Conservation (phyloP, 768 basidiomycete genomes). For the Suillus brevipes region DNA sequence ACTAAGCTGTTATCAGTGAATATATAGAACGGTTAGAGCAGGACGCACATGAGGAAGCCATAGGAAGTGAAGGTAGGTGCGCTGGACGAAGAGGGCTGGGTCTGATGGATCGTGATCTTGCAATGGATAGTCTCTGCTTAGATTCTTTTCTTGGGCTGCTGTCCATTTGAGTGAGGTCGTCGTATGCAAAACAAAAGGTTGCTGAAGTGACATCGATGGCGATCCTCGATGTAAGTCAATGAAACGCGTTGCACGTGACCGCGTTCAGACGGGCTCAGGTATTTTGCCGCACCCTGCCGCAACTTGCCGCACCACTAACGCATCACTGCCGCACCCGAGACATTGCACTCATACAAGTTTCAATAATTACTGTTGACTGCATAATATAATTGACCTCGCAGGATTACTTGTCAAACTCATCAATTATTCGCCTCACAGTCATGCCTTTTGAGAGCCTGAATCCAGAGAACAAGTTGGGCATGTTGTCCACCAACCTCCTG, state of each 20-base stretch:
- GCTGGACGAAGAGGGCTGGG: slow-evolving; percentile 55
- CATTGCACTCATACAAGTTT: too few relatives aligned
- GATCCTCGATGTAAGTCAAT: not conserved
- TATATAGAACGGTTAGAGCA: slow-evolving; percentile 9
- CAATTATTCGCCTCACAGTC: too few relatives aligned
- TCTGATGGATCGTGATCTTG: slow-evolving; percentile 42
- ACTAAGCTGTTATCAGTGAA: slow-evolving; percentile 40
- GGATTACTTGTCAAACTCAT: too few relatives aligned
- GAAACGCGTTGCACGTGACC: not conserved
- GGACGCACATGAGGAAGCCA: slow-evolving; percentile 71
- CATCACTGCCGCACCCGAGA: too few relatives aligned
- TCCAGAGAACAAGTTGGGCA: too few relatives aligned
- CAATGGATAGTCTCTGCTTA: slow-evolving; percentile 60
- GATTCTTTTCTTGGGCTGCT: slow-evolving; percentile 54
- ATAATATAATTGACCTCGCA: too few relatives aligned
- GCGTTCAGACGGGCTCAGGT: not conserved
- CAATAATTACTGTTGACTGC: too few relatives aligned
- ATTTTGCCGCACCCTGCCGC: too few relatives aligned
- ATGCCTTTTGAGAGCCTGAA: too few relatives aligned
- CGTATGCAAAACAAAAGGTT: slow-evolving; percentile 21
- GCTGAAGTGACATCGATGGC: slow-evolving; percentile 11
- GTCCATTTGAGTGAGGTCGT: slow-evolving; percentile 49
- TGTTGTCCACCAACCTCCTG: too few relatives aligned
- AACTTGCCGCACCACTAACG: too few relatives aligned
- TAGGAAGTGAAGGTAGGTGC: slow-evolving; percentile 74